A percentile compares a stretch with the other conserved stretches of the same genome.
phyloP scores from a whole-genome alignment of 257 asterid genomes.

The Parsonsia alboflavescens region DNA sequence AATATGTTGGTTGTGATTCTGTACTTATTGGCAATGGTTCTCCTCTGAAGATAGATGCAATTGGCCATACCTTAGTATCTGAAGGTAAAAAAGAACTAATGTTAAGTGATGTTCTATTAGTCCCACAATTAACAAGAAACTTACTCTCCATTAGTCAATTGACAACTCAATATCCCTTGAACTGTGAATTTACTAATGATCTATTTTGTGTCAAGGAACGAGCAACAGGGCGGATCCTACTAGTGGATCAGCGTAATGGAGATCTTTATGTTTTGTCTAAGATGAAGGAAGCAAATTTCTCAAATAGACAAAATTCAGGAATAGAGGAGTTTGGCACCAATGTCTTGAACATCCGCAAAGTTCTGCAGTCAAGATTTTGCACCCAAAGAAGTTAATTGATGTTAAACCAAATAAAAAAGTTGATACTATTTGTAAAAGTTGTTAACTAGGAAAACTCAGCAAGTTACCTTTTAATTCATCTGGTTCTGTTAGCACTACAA shows the following conservation, averaged over 20 bases:
- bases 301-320: neutral
- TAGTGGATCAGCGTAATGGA: neutral
- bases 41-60: neutral
- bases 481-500: too few relatives aligned
- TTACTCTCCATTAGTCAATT: too few relatives aligned
- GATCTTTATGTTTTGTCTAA: neutral
- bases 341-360: too few relatives aligned
- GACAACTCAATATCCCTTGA: too few relatives aligned
- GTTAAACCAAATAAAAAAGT: too few relatives aligned
- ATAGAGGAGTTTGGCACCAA: neutral
- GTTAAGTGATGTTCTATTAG: neutral
- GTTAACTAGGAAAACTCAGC: too few relatives aligned
- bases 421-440: too few relatives aligned
- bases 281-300: slow-evolving; percentile 1
- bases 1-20: neutral
- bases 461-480: too few relatives aligned
- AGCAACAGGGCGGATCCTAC: neutral
- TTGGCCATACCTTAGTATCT: neutral
- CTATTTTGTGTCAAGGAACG: neutral
- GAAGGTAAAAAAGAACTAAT: neutral
- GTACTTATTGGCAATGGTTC: neutral
- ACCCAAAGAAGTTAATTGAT: too few relatives aligned
- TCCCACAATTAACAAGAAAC: neutral
- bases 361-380: too few relatives aligned
- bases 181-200: too few relatives aligned